Evolutionary conservation across 2,329 filamentous ascomycete species (phyloP).

Genomic region (Sporothrix humicola): DNA sequence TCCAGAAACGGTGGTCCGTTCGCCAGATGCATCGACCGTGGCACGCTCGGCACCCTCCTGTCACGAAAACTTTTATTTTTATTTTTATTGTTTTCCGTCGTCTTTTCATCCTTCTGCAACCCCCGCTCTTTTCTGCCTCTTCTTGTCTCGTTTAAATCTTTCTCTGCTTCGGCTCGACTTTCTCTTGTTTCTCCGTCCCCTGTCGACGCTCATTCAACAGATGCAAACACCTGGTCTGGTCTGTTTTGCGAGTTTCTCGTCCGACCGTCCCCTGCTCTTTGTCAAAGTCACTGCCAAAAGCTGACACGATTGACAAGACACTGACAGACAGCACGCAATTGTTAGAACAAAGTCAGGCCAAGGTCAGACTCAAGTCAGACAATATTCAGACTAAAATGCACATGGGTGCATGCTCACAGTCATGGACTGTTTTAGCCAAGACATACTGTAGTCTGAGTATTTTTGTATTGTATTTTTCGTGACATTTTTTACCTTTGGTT

Average conservation of each 20-base stretch:
- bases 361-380: too few relatives aligned
- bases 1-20: background rate
- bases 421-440: constrained; percentile 6
- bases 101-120: background rate
- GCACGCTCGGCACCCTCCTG: background rate
- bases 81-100: too few relatives aligned
- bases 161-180: background rate
- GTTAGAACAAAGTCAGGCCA: background rate
- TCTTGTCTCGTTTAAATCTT: too few relatives aligned
- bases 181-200: constrained; percentile 10
- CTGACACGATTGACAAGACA: too few relatives aligned
- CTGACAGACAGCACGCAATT: constrained; percentile 1
- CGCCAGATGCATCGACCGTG: background rate
- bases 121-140: background rate
- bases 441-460: background rate
- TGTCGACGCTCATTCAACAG: background rate
- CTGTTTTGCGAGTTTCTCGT: background rate
- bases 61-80: background rate
- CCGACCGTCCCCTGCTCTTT: background rate
- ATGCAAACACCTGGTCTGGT: background rate
- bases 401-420: background rate
- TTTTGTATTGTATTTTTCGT: too few relatives aligned
- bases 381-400: background rate
- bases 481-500: too few relatives aligned
- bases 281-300: background rate